phyloP scores from a whole-genome alignment of 2,329 filamentous ascomycete species.

The Paracorniculantispora psalliotae region DNA sequence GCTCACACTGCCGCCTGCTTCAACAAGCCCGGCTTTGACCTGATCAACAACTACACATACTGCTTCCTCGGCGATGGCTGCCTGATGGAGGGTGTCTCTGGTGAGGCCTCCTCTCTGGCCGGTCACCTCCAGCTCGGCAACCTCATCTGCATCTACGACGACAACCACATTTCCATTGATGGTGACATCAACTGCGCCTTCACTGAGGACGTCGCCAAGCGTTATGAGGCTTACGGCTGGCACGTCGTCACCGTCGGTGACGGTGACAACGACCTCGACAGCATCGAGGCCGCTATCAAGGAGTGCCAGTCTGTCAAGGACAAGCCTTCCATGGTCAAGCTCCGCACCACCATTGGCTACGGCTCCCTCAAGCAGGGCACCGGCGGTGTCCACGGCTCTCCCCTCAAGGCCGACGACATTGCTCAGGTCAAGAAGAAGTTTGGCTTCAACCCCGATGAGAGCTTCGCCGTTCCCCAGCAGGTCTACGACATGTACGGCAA shows the following conservation, averaged over 20 bases:
- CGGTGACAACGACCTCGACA: constrained; percentile 82
- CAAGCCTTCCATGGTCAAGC: constrained; percentile 96
- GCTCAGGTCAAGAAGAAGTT: constrained; percentile 92
- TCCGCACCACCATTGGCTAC: constrained; percentile 95
- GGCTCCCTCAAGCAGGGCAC: constrained; percentile 92
- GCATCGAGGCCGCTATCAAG: constrained; percentile 83
- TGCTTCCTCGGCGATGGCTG: constrained; percentile 96
- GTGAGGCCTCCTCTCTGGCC: constrained; percentile 85
- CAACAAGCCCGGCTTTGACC: constrained; percentile 92
- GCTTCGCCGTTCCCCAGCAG: constrained; percentile 87
- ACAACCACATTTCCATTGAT: constrained; percentile 96
- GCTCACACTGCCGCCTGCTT: constrained; percentile 84
- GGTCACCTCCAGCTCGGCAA: constrained; percentile 97
- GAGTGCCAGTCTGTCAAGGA: constrained; percentile 82
- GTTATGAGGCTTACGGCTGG: constrained; percentile 97
- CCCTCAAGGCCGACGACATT: constrained; percentile 90
- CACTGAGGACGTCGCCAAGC: constrained; percentile 92
- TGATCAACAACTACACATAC: constrained; percentile 97
- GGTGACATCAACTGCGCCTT: constrained; percentile 95
- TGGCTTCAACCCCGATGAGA: constrained; percentile 91
- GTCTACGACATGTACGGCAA: constrained; percentile 90
- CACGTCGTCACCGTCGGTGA: constrained; percentile 79
- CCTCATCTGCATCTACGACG: constrained; percentile 94
- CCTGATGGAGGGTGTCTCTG: constrained; percentile 95
- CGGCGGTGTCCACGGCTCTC: constrained; percentile 91